A percentile compares a stretch with the other conserved stretches of the same genome.
These are phyloP conservation scores for Apiotrichum akiyoshidainum DNA, from an alignment of 1,284 basidiomycete genomes.

Conservation along the genomic window DNA sequence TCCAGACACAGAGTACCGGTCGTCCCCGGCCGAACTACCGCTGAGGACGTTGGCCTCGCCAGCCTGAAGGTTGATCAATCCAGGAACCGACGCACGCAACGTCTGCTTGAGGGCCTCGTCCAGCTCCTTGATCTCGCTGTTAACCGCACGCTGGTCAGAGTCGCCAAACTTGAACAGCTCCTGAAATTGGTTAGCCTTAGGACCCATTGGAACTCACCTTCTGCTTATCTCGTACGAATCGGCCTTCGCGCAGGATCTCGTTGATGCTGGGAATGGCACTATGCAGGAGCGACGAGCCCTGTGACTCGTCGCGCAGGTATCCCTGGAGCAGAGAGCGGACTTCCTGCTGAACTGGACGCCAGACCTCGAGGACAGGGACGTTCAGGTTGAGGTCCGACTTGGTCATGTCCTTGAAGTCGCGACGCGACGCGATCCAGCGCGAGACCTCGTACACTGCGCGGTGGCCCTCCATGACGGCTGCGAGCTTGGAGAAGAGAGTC, in stretches of 20 bases:
- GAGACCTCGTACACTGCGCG: conserved; percentile 88
- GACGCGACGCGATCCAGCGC: conserved; percentile 77
- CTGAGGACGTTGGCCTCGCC: conserved; percentile 56
- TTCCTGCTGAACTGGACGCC: conserved; percentile 86
- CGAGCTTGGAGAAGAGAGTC: conserved; percentile 94
- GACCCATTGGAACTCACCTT: conserved; percentile 58
- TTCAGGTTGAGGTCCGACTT: conserved; percentile 63
- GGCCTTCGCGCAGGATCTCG: conserved; percentile 83
- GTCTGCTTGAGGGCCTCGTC: conserved; percentile 83
- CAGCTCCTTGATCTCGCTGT: conserved; percentile 66
- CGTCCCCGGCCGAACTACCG: conserved; percentile 57
- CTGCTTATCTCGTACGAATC: conserved; percentile 68
- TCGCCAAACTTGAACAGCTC: conserved; percentile 83
- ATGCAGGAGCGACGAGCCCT: conserved; percentile 67
- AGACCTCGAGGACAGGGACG: conserved; percentile 81
- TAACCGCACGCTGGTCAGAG: conserved; percentile 69
- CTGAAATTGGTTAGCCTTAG: not conserved
- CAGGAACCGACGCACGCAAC: conserved; percentile 87
- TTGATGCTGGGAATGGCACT: conserved; percentile 91
- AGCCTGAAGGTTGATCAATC: conserved; percentile 62
- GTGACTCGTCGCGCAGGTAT: conserved; percentile 86
- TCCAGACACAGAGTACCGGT: conserved; percentile 63
- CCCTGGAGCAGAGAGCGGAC: conserved; percentile 83
- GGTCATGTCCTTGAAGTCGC: conserved; percentile 80
- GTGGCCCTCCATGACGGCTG: conserved; percentile 91